Evolutionary conservation across 495 filamentous ascomycete genomes (phyloP).

Genomic region (Rostrohypoxylon terebratum): DNA sequence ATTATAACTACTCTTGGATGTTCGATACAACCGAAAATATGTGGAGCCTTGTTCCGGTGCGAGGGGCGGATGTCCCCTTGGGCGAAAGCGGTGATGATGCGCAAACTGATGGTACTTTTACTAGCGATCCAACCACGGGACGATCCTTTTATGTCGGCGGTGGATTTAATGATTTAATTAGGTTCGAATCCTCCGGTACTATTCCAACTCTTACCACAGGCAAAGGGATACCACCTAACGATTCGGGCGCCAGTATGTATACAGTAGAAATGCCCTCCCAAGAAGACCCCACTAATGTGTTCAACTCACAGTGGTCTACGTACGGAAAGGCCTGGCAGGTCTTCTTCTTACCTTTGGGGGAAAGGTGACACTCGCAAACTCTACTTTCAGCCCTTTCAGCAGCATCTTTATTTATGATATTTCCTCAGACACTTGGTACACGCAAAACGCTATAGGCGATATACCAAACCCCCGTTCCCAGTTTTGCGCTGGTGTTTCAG

Average conservation of each 20-base stretch:
- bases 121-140: conserved; percentile 25
- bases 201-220: not conserved
- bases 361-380: not conserved
- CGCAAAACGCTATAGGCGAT: conserved; percentile 60
- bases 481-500: conserved; percentile 67
- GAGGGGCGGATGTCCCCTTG: conserved; percentile 12
- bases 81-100: conserved; percentile 17
- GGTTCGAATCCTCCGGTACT: conserved; percentile 9
- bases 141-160: conserved; percentile 28
- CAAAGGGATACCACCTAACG: not conserved
- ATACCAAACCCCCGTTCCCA: conserved; percentile 59
- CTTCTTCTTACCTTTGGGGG: conserved; percentile 24
- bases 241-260: conserved; percentile 7
- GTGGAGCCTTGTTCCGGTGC: conserved; percentile 1
- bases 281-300: not conserved
- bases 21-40: conserved; percentile 20
- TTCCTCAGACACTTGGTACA: conserved; percentile 64
- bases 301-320: conserved; percentile 17
- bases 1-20: conserved; percentile 13
- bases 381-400: conserved; percentile 35
- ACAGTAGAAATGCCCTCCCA: not conserved
- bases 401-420: conserved; percentile 66
- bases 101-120: conserved; percentile 20
- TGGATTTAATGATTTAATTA: conserved; percentile 20
- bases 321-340: conserved; percentile 22